Evolutionary conservation across 495 filamentous ascomycete genomes (phyloP), one percentile per base, ranked within the genome.

Genomic region (Annulohypoxylon stygium): DNA sequence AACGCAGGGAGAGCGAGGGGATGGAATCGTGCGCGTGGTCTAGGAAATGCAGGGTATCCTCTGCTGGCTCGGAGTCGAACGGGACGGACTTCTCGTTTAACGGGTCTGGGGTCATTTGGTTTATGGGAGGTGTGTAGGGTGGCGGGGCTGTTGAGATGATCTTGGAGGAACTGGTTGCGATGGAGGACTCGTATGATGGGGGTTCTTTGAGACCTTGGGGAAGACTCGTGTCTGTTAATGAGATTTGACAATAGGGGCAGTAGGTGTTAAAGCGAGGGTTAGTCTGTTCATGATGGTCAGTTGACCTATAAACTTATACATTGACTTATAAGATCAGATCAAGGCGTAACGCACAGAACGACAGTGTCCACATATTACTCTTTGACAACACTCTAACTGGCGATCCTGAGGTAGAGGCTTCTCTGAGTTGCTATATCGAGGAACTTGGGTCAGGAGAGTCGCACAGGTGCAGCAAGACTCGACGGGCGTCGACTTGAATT

Each of bases 211-310:
- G 81, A 37, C 87, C 86, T 77, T 87, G 85, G 1, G 86, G 86
- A n/a, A 84, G 73, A 0, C 85, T 83, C 2, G 88, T 86, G 18
- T 82, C 81, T 23, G 79, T 80, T 16, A 83, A 39, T 25, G 83
- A 81, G 34, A 80, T 80, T 51, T 88, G 86, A 72, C 84, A 86
- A 75, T 84, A 86, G 54, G 82, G 83, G 78, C 92, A 94, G 80
- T 94, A 94, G 20, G 81, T 83, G 37, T 83, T 84, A 79, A 94
- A 94, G 18, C 92, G 88, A 18, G 81, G 81, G 75, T 94, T 94
- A 50, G 83, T 82, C 88, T 91, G 71, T 45, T 61, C 9, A 26
- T n/a, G 58, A 16, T 45, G 43, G 60, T 75, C 65, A 74, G 72
- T 54, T 45, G n/a, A 18, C 39, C 33, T 34, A 45, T 30, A 47